Conservation (phyloP, 352 stramenopile species). For the Blastocystis sp. region DNA sequence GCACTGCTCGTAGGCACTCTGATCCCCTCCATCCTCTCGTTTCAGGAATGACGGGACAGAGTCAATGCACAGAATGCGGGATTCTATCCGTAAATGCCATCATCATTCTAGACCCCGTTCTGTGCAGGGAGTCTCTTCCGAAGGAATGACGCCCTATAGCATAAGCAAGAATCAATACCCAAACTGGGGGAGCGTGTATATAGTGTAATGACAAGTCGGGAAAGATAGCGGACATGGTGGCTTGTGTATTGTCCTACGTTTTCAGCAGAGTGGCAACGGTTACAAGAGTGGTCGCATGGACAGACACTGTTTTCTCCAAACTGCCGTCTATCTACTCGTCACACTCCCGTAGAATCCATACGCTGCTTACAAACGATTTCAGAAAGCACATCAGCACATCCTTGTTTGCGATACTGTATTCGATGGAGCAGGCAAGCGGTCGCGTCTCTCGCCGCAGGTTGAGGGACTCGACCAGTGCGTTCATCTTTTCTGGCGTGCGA, state of each 20-base stretch:
- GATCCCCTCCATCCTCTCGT: no score
- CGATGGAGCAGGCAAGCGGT: not conserved
- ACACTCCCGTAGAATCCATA: not conserved
- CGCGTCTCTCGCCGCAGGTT: not conserved
- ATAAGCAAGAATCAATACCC: not conserved
- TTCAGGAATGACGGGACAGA: no score
- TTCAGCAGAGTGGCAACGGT: not conserved
- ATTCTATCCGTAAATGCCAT: no score
- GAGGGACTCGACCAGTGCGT: not conserved
- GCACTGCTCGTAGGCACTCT: not conserved
- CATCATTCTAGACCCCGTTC: no score
- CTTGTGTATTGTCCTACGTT: not conserved
- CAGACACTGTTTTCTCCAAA: no score
- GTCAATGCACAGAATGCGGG: no score
- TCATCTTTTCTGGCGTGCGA: not conserved
- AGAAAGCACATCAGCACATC: not conserved
- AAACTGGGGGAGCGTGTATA: not conserved
- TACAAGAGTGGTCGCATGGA: no score
- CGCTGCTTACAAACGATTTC: not conserved
- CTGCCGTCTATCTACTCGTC: not conserved
- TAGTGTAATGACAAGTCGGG: not conserved
- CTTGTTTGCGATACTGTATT: constrained; percentile 10
- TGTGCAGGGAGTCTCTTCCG: no score
- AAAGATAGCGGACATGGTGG: not conserved
- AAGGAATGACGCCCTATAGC: no score